A percentile compares a stretch with the other conserved stretches of the same genome.
These are phyloP conservation scores for Amanita jacksonii DNA, from an alignment of 768 basidiomycete species.

Conservation along the genomic window DNA sequence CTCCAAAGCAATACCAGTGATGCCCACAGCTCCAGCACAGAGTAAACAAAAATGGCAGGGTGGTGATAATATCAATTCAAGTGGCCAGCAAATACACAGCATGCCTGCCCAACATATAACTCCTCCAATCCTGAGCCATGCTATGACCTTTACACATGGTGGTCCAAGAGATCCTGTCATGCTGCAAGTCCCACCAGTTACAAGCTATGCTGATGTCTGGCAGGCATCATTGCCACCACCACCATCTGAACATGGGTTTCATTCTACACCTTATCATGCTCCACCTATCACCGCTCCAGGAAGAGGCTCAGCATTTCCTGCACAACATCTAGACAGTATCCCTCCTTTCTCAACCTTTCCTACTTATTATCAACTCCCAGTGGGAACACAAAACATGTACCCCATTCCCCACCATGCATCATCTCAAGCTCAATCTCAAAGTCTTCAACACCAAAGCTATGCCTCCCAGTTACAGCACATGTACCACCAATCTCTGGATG, in stretches of 20 bases:
- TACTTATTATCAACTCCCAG: not conserved
- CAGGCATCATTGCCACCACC: not conserved
- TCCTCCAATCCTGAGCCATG: not conserved
- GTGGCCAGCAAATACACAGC: not conserved
- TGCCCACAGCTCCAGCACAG: not conserved
- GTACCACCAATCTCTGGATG: not conserved
- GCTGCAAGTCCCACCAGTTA: not conserved
- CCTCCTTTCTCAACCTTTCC: not conserved
- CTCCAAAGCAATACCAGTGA: not conserved
- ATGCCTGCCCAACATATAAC: not conserved
- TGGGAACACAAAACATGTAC: constrained; percentile 1
- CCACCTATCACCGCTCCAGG: not conserved
- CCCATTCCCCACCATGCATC: not conserved
- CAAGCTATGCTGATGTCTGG: not conserved
- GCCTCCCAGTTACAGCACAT: not conserved
- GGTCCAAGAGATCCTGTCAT: not conserved
- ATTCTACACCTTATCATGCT: too few species aligned
- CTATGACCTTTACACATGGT: too few species aligned
- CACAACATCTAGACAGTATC: too few species aligned
- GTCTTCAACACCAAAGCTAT: not conserved
- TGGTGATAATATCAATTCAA: not conserved
- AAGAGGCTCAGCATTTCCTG: too few species aligned
- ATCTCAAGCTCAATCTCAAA: not conserved
- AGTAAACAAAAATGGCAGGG: constrained; percentile 1
- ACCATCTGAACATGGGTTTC: too few species aligned